Conservation (phyloP, 805 yeast genomes). For the Suhomyces canberraensis region DNA sequence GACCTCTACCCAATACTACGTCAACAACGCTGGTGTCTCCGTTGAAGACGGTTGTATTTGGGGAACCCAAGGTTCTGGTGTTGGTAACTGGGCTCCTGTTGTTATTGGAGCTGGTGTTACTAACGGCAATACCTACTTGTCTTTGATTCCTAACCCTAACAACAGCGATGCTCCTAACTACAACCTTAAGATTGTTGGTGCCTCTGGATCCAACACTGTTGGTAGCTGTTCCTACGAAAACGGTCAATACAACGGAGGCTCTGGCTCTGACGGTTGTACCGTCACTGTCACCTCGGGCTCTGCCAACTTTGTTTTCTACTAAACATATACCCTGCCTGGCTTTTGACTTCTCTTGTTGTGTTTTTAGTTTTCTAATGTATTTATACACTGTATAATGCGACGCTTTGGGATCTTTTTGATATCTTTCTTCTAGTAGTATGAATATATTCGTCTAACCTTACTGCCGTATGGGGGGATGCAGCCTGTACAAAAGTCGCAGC, state of each 20-base stretch:
- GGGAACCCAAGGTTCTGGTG: constrained; percentile 56
- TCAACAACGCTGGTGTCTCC: constrained; percentile 72
- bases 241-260: constrained; percentile 45
- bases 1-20: constrained; percentile 74
- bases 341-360: constrained; percentile 1
- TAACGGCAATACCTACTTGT: constrained; percentile 59
- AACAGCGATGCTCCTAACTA: constrained; percentile 45
- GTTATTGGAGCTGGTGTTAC: constrained; percentile 74
- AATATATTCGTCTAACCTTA: too few species aligned
- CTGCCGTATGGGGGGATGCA: too few species aligned
- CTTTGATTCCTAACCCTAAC: constrained; percentile 78
- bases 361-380: neutral
- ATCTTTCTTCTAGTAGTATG: neutral
- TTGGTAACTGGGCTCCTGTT: constrained; percentile 81
- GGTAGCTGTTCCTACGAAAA: constrained; percentile 43
- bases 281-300: constrained; percentile 59
- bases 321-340: neutral
- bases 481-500: too few species aligned
- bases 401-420: neutral
- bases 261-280: constrained; percentile 75
- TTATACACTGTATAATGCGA: neutral
- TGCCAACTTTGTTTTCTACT: constrained; percentile 60
- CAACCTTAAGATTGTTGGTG: constrained; percentile 44
- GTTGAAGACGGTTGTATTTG: constrained; percentile 68
- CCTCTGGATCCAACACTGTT: constrained; percentile 33